Conservation (phyloP, 1,284 basidiomycete species). For the Microbotryum saponariae region DNA sequence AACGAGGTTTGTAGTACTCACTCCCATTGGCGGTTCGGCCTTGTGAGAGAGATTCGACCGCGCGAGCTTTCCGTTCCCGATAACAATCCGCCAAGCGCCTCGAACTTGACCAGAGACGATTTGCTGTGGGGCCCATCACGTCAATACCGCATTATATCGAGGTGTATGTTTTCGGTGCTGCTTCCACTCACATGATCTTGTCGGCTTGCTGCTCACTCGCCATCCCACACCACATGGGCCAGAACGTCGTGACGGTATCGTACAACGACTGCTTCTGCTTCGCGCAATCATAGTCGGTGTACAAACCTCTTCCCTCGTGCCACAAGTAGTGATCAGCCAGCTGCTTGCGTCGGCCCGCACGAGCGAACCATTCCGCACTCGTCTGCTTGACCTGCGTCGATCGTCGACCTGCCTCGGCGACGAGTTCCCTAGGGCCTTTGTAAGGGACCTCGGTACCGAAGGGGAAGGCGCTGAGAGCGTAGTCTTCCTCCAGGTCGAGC, state of each 20-base stretch:
- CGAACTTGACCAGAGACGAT: constrained; percentile 85
- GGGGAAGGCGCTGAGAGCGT: constrained; percentile 82
- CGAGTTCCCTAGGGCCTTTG: constrained; percentile 1
- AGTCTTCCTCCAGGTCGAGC: constrained; percentile 84
- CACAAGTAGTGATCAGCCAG: constrained; percentile 88
- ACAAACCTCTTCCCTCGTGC: constrained; percentile 91
- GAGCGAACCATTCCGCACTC: constrained; percentile 81
- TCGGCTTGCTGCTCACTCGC: constrained; percentile 89
- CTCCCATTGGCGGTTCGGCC: constrained; percentile 98
- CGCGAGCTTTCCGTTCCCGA: constrained; percentile 95
- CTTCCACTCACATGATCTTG: constrained; percentile 67
- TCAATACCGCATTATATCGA: no score
- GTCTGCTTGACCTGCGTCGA: constrained; percentile 50
- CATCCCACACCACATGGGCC: constrained; percentile 95
- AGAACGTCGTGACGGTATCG: constrained; percentile 90
- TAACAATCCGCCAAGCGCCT: constrained; percentile 90
- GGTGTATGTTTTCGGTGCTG: background rate
- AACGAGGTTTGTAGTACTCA: constrained; percentile 6
- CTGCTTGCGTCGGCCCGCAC: constrained; percentile 70
- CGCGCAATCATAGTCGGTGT: constrained; percentile 93
- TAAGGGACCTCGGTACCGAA: constrained; percentile 56
- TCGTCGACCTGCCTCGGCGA: background rate
- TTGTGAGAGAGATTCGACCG: constrained; percentile 85
- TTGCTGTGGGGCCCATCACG: constrained; percentile 47
- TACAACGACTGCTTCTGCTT: constrained; percentile 84